Evolutionary conservation across 306 rosid species (phyloP), one percentile per base, ranked within the genome.

Genomic region (Castanopsis chinensis): DNA sequence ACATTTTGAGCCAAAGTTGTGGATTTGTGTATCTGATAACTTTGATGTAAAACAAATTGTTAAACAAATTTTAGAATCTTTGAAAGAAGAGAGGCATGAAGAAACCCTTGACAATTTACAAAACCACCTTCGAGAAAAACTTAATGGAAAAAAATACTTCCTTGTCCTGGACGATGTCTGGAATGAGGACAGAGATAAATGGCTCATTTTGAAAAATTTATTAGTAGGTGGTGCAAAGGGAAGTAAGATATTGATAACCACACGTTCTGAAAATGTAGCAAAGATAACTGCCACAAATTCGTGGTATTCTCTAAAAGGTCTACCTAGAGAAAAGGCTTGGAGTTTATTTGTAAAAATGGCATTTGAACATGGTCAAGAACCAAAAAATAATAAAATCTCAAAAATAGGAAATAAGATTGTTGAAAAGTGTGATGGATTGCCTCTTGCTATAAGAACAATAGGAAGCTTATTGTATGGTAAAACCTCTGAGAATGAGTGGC

Each of bases 11-110:
- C 1, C 0, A 0, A 43, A 45, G 3, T 2, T 45, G 0, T 45
- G 52, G 52, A 0, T 10, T 45, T 10, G 52, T 45, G 0, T 45
- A 0, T 45, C 52, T 10, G 14, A 45, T 10, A 45, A 0, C 52
- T 45, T 45, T 45, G 52, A 45, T 2, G 1, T 45, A 2, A 2
- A 45, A 35, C 41, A 0, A 0, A 35, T 35, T 35, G 41, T 35
- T 1, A 35, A 35, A 35, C 2, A 35, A 35, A 35, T 35, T 1
- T 6, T 35, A 35, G 9, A 35, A 35, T 1, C 1, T 0, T 6
- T 35, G 0, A 1, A 1, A 33, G 0, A 1, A 0, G 0, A 0
- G 9, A 35, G 0, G 0, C 2, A 6, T 6, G 4, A 9, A 45
- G 52, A 10, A 45, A 45, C 0, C 4, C 15, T 45, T 10, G 52